Percentiles rank a stretch among this genome's conserved stretches.
Conservation (phyloP, 2,329 filamentous ascomycete genomes). For the Anthostomella pinea region DNA sequence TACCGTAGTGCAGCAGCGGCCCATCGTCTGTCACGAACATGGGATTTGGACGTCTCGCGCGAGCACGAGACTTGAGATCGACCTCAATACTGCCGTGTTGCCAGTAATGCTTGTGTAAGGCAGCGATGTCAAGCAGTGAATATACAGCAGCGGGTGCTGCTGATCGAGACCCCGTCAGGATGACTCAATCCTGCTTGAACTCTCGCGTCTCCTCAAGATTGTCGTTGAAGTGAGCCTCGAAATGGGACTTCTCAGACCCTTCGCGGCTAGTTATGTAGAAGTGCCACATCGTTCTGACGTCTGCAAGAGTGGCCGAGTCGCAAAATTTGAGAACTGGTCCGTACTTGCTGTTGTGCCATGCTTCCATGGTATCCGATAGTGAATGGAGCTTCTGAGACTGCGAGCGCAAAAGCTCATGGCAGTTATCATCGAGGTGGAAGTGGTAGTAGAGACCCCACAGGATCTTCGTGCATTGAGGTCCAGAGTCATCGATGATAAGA, state of each 20-base stretch:
- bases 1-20: conserved; percentile 44
- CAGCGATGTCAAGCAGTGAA: conserved; percentile 20
- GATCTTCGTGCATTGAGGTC: conserved; percentile 17
- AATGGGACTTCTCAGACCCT: conserved; percentile 1
- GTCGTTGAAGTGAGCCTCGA: conserved; percentile 6
- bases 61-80: conserved; percentile 7
- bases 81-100: conserved; percentile 28
- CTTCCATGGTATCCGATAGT: conserved; percentile 35
- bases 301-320: conserved; percentile 43
- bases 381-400: conserved; percentile 44
- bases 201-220: conserved; percentile 1
- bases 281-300: conserved; percentile 41
- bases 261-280: conserved; percentile 24
- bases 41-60: conserved; percentile 39
- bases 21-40: conserved; percentile 36
- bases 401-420: conserved; percentile 34
- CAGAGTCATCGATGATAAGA: conserved; percentile 44
- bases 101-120: conserved; percentile 33
- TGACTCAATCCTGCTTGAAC: conserved; percentile 1
- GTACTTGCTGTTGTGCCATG: conserved; percentile 46
- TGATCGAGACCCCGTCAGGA: conserved; percentile 33
- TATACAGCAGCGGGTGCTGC: conserved; percentile 34
- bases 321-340: conserved; percentile 45
- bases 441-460: conserved; percentile 58
- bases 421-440: conserved; percentile 40